Base-by-base conservation (phyloP, 176 grass and related monocot species). In the Carex parvula region DNA sequence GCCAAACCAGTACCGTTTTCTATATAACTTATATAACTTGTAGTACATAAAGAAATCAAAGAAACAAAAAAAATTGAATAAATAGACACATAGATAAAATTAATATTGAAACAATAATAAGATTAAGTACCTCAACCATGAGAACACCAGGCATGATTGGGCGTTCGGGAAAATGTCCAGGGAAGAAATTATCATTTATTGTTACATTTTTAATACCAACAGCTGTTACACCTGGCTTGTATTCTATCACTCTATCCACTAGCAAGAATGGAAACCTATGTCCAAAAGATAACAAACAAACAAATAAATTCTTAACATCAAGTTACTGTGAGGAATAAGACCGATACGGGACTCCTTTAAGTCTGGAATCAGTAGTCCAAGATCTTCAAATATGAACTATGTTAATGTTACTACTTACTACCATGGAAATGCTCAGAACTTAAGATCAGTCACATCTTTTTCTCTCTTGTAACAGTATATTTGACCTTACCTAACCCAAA, bases 181-280 rank as follows among this genome's bases (percentile, higher is more conserved):
- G 89, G 48, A 98, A 98, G 64, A 98, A 98, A 62, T 98, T 94
- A 82, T 98, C 95, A 59, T 98, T 98, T 81, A 98, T 98, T 0
- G 95, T 94, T 60, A 98, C 89, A 78, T 98, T 98, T 87, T 98
- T 98, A 39, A 39, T 39, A 39, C 37, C 37, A 39, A 39, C 37
- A 39, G 37, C 37, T 39, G 37, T 39, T 39, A 39, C 37, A 39
- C 37, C 37, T 39, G 37, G 37, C 37, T 39, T 39, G 37, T 39
- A 39, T 39, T 39, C 37, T 39, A 39, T 39, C 37, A 39, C 37
- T 39, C 37, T 39, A 39, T 39, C 37, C 37, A 39, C 37, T 39
- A 39, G 37, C 37, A 39, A 39, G 37, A 39, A 39, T 39, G 37
- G 37, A 39, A 39, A 39, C 37, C 37, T 39, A 39, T 39, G 37